A percentile compares a stretch with the other conserved stretches of the same genome.
phyloP scores from a whole-genome alignment of 2,329 filamentous ascomycete species.

The Fusarium sp. region DNA sequence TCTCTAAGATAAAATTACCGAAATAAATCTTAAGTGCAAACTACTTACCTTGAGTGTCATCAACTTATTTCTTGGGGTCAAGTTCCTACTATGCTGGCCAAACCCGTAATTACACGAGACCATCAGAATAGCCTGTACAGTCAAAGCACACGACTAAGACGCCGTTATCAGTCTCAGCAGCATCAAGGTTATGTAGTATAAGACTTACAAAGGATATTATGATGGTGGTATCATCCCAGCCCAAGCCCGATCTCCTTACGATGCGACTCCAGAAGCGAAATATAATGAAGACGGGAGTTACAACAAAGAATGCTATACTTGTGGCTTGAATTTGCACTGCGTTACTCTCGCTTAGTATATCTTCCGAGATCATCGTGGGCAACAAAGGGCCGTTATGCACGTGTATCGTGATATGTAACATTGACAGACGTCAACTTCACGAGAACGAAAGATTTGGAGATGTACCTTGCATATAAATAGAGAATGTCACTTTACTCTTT shows the following conservation, averaged over 20 bases:
- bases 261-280: slow-evolving; percentile 60
- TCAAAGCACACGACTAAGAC: slow-evolving; percentile 54
- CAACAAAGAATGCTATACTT: slow-evolving; percentile 60
- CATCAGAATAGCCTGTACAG: slow-evolving; percentile 59
- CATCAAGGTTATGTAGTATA: neutral
- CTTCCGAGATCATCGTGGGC: slow-evolving; percentile 49
- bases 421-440: neutral
- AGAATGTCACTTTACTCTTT: neutral
- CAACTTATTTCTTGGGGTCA: slow-evolving; percentile 54
- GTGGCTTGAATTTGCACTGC: slow-evolving; percentile 57
- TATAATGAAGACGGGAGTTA: slow-evolving; percentile 59
- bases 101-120: slow-evolving; percentile 60
- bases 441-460: neutral
- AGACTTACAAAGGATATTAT: slow-evolving; percentile 58
- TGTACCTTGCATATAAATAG: slow-evolving; percentile 1
- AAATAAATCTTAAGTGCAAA: neutral
- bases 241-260: slow-evolving; percentile 55
- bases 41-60: slow-evolving; percentile 56
- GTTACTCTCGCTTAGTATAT: slow-evolving; percentile 55
- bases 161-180: neutral
- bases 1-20: too few species aligned
- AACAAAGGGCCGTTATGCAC: slow-evolving; percentile 7
- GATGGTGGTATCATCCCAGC: slow-evolving; percentile 62
- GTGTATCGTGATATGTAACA: slow-evolving; percentile 9
- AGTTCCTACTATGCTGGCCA: slow-evolving; percentile 58